phyloP scores from a whole-genome alignment of 2,329 filamentous ascomycete genomes.

The Colletotrichum euphorbiae region DNA sequence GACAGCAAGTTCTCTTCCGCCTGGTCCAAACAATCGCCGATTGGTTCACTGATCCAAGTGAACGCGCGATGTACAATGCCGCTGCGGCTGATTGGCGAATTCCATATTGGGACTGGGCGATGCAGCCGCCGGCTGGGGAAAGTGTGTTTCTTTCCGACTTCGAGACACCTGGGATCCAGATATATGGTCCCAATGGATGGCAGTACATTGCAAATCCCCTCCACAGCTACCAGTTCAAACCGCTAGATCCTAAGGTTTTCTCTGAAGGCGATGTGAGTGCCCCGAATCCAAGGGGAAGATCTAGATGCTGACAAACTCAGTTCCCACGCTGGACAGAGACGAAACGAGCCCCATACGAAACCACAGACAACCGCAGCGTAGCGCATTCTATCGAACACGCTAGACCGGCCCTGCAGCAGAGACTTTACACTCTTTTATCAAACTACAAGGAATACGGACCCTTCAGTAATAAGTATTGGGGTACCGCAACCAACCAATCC shows the following conservation, averaged over 20 bases:
- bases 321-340: slow-evolving; percentile 71
- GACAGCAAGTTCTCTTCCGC: slow-evolving; percentile 53
- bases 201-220: slow-evolving; percentile 72
- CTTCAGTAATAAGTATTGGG: slow-evolving; percentile 77
- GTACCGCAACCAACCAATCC: slow-evolving; percentile 57
- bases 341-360: slow-evolving; percentile 34
- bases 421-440: slow-evolving; percentile 75
- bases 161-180: slow-evolving; percentile 61
- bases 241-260: slow-evolving; percentile 69
- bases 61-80: slow-evolving; percentile 61
- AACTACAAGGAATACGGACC: slow-evolving; percentile 75
- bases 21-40: slow-evolving; percentile 57
- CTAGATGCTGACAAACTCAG: slow-evolving; percentile 48
- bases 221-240: slow-evolving; percentile 70
- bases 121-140: slow-evolving; percentile 58
- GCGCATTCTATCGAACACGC: slow-evolving; percentile 64
- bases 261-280: slow-evolving; percentile 68
- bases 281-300: neutral
- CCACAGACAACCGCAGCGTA: slow-evolving; percentile 70
- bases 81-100: slow-evolving; percentile 65
- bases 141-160: slow-evolving; percentile 59
- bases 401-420: slow-evolving; percentile 64
- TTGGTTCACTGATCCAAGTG: slow-evolving; percentile 58
- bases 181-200: slow-evolving; percentile 66
- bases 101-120: slow-evolving; percentile 72